phyloP scores from a whole-genome alignment of 1,284 basidiomycete genomes.

The Cryptococcus neoformans region DNA sequence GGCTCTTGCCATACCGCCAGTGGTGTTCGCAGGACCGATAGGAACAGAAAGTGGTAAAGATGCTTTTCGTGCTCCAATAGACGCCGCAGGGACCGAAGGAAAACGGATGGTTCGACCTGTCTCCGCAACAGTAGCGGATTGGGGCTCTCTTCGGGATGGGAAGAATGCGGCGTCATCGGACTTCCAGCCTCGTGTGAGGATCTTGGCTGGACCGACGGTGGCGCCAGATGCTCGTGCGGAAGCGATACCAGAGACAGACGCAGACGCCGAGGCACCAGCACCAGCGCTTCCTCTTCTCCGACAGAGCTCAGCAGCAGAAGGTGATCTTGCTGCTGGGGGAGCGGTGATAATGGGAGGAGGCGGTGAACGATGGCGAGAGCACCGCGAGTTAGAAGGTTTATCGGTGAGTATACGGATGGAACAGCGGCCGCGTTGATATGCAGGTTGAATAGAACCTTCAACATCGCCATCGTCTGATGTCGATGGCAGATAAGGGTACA shows the following conservation, averaged over 20 bases:
- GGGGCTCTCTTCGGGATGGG: neutral
- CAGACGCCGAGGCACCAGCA: neutral
- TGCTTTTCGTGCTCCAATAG: neutral
- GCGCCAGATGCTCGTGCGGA: neutral
- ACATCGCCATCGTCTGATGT: constrained; percentile 7
- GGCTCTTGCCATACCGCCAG: no score
- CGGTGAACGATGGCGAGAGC: constrained; percentile 27
- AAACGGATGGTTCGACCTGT: neutral
- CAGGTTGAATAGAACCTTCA: neutral
- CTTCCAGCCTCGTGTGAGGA: constrained; percentile 11
- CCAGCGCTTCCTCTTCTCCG: constrained; percentile 15
- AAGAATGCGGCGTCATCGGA: constrained; percentile 13
- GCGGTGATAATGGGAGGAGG: constrained; percentile 21
- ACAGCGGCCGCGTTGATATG: neutral
- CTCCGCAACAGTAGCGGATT: no score
- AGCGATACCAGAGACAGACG: neutral
- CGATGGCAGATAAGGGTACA: constrained; percentile 2
- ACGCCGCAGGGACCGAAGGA: neutral
- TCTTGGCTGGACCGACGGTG: neutral
- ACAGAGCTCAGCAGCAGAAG: constrained; percentile 28
- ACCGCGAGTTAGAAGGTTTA: constrained; percentile 11
- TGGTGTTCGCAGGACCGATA: no score
- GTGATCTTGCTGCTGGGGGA: constrained; percentile 29
- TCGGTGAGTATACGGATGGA: constrained; percentile 13
- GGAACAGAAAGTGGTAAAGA: no score